phyloP scores from a whole-genome alignment of 306 rosid species.

The Ziziphus jujuba region DNA sequence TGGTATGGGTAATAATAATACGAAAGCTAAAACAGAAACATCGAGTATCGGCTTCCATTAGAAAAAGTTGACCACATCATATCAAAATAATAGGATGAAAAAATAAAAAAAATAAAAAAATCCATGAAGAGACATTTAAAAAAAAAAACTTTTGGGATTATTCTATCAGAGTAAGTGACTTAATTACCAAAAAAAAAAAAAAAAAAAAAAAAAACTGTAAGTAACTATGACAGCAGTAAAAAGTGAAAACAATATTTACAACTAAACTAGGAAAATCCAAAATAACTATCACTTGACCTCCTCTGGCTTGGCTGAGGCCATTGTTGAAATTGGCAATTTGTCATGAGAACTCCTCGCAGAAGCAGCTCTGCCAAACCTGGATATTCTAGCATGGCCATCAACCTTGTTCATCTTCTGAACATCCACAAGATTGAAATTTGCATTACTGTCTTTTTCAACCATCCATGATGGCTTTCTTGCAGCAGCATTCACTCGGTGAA shows the following conservation, averaged over 20 bases:
- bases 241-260: not conserved
- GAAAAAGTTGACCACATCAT: no score
- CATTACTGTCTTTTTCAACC: not conserved
- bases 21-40: no score
- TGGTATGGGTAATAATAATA: no score
- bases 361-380: conserved; percentile 28
- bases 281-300: not conserved
- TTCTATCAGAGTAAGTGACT: no score
- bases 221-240: not conserved
- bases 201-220: no score
- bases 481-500: conserved; percentile 9
- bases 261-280: not conserved
- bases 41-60: no score
- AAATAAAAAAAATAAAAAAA: not conserved
- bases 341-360: not conserved
- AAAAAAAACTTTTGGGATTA: no score
- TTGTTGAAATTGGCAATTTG: not conserved
- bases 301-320: not conserved
- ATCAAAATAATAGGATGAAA: no score
- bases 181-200: no score
- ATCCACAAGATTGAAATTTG: not conserved
- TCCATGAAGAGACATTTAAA: no score
- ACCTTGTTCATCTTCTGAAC: not conserved
- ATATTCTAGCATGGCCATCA: conserved; percentile 11
- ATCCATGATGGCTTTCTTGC: not conserved